These are phyloP conservation scores for Cercophora sp. DNA, from an alignment of 495 filamentous ascomycete species.

Conservation along the genomic window DNA sequence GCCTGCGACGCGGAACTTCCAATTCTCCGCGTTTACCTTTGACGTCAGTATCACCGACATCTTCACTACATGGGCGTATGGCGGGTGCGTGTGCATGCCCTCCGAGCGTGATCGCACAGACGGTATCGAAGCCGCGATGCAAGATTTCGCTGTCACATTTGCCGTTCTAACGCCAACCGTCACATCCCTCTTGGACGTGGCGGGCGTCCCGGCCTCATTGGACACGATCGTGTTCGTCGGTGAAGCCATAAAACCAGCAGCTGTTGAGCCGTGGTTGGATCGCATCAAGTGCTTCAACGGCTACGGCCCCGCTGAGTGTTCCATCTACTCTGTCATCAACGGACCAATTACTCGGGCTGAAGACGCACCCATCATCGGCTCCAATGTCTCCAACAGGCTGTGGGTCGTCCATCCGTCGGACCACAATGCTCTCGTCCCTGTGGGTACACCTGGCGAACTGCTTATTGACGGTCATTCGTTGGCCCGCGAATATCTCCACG, in stretches of 20 bases:
- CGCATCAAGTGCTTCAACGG: conserved; percentile 38
- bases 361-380: conserved; percentile 36
- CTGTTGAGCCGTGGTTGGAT: conserved; percentile 52
- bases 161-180: conserved; percentile 24
- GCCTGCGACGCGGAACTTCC: conserved; percentile 25
- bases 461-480: conserved; percentile 58
- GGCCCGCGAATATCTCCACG: conserved; percentile 46
- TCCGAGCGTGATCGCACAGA: conserved; percentile 46
- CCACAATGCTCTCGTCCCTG: conserved; percentile 46
- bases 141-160: conserved; percentile 16
- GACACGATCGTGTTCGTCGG: conserved; percentile 48
- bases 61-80: conserved; percentile 50
- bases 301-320: conserved; percentile 44
- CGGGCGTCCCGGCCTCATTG: conserved; percentile 37
- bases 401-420: conserved; percentile 56
- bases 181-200: conserved; percentile 1
- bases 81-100: conserved; percentile 60
- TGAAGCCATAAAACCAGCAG: conserved; percentile 51
- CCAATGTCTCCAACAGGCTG: conserved; percentile 35
- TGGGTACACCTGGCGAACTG: conserved; percentile 59
- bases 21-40: conserved; percentile 58
- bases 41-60: conserved; percentile 55
- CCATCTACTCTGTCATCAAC: conserved; percentile 17
- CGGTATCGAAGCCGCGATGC: conserved; percentile 25
- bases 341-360: background rate